Base-by-base conservation (phyloP, 805 yeast species). In the Zygotorulaspora danielsina region DNA sequence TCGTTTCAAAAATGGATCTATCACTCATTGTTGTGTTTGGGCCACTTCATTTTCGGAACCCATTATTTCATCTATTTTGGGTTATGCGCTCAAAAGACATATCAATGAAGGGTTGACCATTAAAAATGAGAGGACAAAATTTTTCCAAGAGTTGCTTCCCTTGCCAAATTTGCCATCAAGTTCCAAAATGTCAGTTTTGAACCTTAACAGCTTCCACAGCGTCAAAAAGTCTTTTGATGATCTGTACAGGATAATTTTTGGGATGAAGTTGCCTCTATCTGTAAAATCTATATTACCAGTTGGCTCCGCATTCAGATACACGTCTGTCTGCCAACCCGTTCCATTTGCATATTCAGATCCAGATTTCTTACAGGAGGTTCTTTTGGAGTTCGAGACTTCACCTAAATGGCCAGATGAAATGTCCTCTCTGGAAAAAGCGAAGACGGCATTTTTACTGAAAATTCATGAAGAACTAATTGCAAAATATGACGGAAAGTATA, bases 341-440 rank as follows among this genome's bases (percentile, higher is more conserved):
- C 95, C 96, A 25, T 83, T 76, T 68, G 87, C 90, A 6, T 69
- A 72, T 20, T 71, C 84, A 2, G 79, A 75, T 50, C 88, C 87
- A 4, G 85, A 83, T 54, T 84, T 83, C 55, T 78, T 86, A 69
- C 85, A 83, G 51, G 89, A 84, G 31, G 79, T 81, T 11, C 72
- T 93, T 7, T 59, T 93, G 25, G 95, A 89, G 62, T 86, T 93
- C 61, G 98, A 93, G 65, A 70, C 84, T 3, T 85, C 96, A 2
- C 72, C 76, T n/a, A 79, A 79, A 59, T 93, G 99, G 99, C 99
- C 99, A 2, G 95, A 85, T 61, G 96, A 93, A 59, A 59, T 87
- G 5, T 65, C 71, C 27, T 88, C 96, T 2, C 65, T 88, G 39
- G 97, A 93, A 60, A 81, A 83, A 54, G 83, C 95, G 11, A 93